Evolutionary conservation across 2,329 filamentous ascomycete species (phyloP), one percentile per base, ranked within the genome.

Genomic region (Elsinoe fawcettii): DNA sequence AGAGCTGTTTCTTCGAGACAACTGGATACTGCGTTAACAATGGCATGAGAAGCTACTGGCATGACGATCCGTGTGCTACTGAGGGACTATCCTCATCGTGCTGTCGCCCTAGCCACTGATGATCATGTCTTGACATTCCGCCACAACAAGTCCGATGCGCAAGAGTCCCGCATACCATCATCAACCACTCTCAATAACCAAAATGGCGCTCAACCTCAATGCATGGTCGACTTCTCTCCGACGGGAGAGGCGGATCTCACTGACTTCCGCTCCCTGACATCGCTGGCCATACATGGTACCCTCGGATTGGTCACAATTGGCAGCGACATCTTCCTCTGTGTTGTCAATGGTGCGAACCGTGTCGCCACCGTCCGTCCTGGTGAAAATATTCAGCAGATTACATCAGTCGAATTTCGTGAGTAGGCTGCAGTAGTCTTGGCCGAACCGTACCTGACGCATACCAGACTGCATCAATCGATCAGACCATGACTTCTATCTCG

Each of bases 321-420:
- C 61, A 80, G 83, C 59, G 90, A 96, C 74, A 85, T 96, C 12
- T 97, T 97, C 69, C 77, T 97, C 14, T 93, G 90, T 60, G 87
- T 96, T 58, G 88, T 97, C 55, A 95, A 88, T 25, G 83, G 84
- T 46, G 87, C 89, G 36, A 80, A 82, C 18, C 83, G 85, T 60
- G 90, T 91, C 5, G 92, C 91, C 14, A 90, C 83, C 1, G 80
- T 96, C 49, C 80, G 90, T 49, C 90, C 90, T 0, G 89, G 89
- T 47, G 92, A 97, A 76, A 92, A 87, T 3, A 86, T 96, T 22
- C 88, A 93, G 73, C 85, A 85, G 70, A 97, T 97, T 65, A 80
- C 85, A 60, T 84, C 81, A 18, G 92, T 96, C 59, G 88, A 93
- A 63, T 97, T 97, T 70, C 82, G 79, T 81, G 67, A 62, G 74